Conservation (phyloP, 306 rosid species). For the Carpinus viminea region DNA sequence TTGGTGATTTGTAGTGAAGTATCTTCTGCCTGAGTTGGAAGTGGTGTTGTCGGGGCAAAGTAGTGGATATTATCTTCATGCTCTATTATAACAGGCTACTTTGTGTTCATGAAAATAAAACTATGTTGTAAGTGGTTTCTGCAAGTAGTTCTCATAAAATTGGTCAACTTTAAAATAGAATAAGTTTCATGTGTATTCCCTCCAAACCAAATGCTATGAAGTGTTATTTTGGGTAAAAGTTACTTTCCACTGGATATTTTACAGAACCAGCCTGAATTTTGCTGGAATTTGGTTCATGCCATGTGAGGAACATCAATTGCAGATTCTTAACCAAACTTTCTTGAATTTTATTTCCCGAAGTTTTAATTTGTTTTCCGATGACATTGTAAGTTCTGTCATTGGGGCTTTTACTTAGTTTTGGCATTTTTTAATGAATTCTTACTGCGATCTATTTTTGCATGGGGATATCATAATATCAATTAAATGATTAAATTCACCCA, state of each 20-base stretch:
- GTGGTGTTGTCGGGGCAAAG: slow-evolving; percentile 24
- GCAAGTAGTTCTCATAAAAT: slow-evolving; percentile 11
- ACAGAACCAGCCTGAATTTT: background rate
- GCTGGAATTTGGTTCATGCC: too few relatives aligned
- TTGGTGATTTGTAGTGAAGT: background rate
- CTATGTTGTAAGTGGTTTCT: slow-evolving; percentile 9
- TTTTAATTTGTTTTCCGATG: background rate
- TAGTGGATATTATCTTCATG: background rate
- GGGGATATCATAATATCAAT: background rate
- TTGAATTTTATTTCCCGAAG: background rate
- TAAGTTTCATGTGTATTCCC: background rate
- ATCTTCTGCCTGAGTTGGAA: background rate
- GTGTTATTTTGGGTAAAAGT: background rate
- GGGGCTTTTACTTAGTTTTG: background rate
- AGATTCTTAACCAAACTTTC: background rate
- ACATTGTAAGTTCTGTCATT: background rate
- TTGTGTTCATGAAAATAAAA: slow-evolving; percentile 3
- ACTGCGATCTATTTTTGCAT: background rate
- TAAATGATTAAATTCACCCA: too few relatives aligned
- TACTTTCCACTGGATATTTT: background rate
- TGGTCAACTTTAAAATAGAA: background rate
- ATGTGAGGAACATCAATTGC: background rate
- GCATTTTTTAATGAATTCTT: background rate
- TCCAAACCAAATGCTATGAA: background rate
- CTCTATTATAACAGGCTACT: background rate